phyloP scores from a whole-genome alignment of 495 filamentous ascomycete genomes.

The Neurospora terricola region DNA sequence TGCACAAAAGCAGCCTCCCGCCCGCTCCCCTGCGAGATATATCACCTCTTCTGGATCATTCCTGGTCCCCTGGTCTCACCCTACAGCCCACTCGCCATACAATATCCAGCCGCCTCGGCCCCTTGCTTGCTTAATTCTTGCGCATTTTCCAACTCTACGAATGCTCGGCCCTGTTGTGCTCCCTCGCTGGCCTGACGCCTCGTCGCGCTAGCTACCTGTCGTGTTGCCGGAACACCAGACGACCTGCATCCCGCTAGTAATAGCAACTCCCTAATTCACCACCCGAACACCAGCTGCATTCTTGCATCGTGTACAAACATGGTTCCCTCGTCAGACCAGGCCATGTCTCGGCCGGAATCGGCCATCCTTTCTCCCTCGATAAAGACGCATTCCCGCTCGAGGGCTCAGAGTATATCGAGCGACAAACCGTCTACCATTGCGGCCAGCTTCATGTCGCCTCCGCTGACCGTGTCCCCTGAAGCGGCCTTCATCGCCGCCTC shows the following conservation, averaged over 20 bases:
- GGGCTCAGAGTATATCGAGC: constrained; percentile 46
- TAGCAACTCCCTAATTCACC: neutral
- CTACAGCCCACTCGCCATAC: neutral
- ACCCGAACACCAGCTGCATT: neutral
- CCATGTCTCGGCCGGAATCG: constrained; percentile 32
- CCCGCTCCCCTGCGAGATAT: neutral
- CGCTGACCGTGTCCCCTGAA: constrained; percentile 58
- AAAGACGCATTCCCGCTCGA: constrained; percentile 27
- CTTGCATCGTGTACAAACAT: constrained; percentile 3
- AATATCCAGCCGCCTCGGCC: neutral
- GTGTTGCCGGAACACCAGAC: neutral
- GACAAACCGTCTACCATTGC: constrained; percentile 41
- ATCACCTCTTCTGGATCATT: neutral
- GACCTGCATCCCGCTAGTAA: neutral
- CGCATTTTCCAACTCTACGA: neutral
- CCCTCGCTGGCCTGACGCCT: neutral
- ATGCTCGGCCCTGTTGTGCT: neutral
- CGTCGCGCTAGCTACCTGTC: neutral
- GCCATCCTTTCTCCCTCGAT: constrained; percentile 27
- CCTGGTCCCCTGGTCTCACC: neutral
- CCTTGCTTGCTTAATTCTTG: neutral
- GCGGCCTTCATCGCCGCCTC: constrained; percentile 83
- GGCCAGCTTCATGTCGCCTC: constrained; percentile 48
- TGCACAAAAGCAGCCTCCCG: neutral
- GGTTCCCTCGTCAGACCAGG: constrained; percentile 23